Evolutionary conservation across 768 basidiomycete genomes (phyloP), one percentile per base, ranked within the genome.

Genomic region (Naganishia vishniacii): DNA sequence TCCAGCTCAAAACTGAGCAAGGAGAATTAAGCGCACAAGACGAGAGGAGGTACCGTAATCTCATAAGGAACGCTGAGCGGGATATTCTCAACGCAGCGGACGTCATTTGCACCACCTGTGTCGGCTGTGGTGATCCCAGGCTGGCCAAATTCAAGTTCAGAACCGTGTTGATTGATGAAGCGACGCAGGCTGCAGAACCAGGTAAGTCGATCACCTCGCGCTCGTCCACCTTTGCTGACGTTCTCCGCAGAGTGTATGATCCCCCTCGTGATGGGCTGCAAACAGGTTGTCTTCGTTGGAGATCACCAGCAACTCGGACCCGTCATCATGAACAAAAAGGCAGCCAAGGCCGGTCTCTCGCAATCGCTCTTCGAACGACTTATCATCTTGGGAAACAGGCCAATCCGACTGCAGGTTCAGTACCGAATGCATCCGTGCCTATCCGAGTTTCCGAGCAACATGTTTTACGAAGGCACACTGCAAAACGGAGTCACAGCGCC

Each of bases 281-380:
- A 98, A 78, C 95, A 99, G 73, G 91, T 91, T 61, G 95, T 99
- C 28, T 84, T 99, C 42, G 95, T 99, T 61, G 95, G 95, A 59
- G 94, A 97, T 79, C 89, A 95, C 77, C 75, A 88, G 81, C 95
- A 98, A 82, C 86, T 98, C 53, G 95, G 95, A 0, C 95, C 95
- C 7, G 95, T 98, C 72, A 97, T 99, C 76, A 98, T 99, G 95
- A 99, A 98, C 84, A 99, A 99, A 84, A 98, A 99, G 75, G 95
- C 95, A 0, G 94, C 95, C 1, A 89, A 92, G n/a, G 95, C 95
- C 4, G 95, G 95, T 20, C 83, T 99, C 41, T 97, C 93, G 0
- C 95, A 98, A 73, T 99, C 95, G 0, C 85, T 99, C 20, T 99
- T 99, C 71, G 95, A 99, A 76, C 88, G 95, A 47, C 86, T 99